Percentiles rank a stretch among this genome's conserved stretches.
phyloP scores from a whole-genome alignment of 805 yeast genomes.

The Priceomyces carsonii region DNA sequence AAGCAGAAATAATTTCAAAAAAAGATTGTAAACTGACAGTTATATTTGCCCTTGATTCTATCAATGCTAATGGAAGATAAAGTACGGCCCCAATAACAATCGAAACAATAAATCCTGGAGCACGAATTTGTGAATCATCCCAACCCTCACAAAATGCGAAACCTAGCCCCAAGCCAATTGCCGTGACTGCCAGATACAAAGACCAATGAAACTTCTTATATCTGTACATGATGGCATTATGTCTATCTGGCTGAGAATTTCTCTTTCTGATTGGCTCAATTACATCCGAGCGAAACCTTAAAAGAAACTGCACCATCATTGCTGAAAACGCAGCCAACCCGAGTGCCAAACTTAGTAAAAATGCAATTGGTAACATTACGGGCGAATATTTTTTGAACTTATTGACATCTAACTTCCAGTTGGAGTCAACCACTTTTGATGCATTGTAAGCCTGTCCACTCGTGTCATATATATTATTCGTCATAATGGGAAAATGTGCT shows the following conservation, averaged over 20 bases:
- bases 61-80: constrained; percentile 10
- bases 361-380: constrained; percentile 14
- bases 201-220: constrained; percentile 10
- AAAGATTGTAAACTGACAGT: constrained; percentile 9
- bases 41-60: constrained; percentile 11
- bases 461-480: constrained; percentile 15
- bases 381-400: constrained; percentile 15
- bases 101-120: constrained; percentile 13
- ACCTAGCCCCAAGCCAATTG: constrained; percentile 11
- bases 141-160: constrained; percentile 11
- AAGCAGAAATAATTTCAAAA: constrained; percentile 12
- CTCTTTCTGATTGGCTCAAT: constrained; percentile 6
- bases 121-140: constrained; percentile 7
- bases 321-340: constrained; percentile 14
- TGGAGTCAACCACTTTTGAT: constrained; percentile 14
- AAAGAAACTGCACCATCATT: constrained; percentile 8
- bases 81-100: constrained; percentile 9
- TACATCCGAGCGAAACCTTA: constrained; percentile 10
- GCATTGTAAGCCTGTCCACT: constrained; percentile 14
- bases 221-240: constrained; percentile 9
- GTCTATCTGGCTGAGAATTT: constrained; percentile 7
- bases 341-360: constrained; percentile 12
- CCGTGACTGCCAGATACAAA: constrained; percentile 3
- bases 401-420: constrained; percentile 13
- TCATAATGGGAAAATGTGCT: constrained; percentile 22